These are phyloP conservation scores for Eustoma russellianum DNA, from an alignment of 257 asterid species.

Conservation along the genomic window DNA sequence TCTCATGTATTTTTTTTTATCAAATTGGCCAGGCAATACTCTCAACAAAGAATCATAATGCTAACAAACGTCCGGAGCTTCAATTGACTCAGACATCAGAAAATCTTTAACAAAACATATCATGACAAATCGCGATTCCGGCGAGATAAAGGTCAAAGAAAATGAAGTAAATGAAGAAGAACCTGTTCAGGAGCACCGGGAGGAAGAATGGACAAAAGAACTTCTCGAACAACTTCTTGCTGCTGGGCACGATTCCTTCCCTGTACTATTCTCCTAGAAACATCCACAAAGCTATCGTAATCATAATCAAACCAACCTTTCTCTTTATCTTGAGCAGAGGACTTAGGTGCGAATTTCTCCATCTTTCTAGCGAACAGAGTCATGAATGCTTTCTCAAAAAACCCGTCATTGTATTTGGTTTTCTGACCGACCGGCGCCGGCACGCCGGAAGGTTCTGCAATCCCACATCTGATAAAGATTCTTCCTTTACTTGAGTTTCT, in stretches of 20 bases:
- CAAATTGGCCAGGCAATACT: too few relatives aligned
- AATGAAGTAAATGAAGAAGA: background rate
- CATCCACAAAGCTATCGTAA: conserved; percentile 74
- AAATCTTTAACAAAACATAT: background rate
- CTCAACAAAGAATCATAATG: too few relatives aligned
- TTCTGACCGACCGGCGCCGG: conserved; percentile 94
- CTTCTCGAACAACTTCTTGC: conserved; percentile 75
- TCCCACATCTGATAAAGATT: conserved; percentile 47
- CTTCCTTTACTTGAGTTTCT: conserved; percentile 1
- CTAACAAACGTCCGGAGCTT: too few relatives aligned
- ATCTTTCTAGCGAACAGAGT: conserved; percentile 70
- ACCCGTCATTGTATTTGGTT: conserved; percentile 78
- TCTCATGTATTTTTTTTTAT: too few relatives aligned
- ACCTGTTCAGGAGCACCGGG: conserved; percentile 98
- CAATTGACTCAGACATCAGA: too few relatives aligned
- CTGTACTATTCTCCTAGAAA: conserved; percentile 57
- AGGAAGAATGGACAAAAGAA: conserved; percentile 87
- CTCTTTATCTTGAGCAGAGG: conserved; percentile 1
- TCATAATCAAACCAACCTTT: conserved; percentile 66
- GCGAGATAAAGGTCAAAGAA: background rate
- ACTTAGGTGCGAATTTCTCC: conserved; percentile 53
- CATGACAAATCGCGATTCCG: background rate
- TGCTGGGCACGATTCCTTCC: conserved; percentile 72
- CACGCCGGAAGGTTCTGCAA: conserved; percentile 75
- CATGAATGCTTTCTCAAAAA: conserved; percentile 74